Conservation (phyloP, 2,329 filamentous ascomycete genomes). For the Penicillium sp. region DNA sequence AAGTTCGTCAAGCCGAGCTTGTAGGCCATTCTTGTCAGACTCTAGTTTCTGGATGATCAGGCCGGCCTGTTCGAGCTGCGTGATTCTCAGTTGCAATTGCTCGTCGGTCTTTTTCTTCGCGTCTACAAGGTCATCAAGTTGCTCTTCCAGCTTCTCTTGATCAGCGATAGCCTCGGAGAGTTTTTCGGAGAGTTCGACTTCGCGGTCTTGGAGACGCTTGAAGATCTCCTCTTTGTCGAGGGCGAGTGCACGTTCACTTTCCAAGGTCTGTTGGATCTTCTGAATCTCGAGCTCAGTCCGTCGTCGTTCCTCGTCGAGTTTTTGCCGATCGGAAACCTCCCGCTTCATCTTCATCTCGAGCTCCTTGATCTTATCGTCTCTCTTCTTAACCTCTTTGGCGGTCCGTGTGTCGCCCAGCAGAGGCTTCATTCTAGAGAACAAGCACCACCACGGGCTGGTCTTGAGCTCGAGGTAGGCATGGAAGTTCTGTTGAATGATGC, state of each 20-base stretch:
- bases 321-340: slow-evolving; percentile 73
- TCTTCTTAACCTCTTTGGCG: slow-evolving; percentile 88
- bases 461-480: slow-evolving; percentile 87
- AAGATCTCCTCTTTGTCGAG: slow-evolving; percentile 99
- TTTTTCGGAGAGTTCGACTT: slow-evolving; percentile 90
- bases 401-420: slow-evolving; percentile 89
- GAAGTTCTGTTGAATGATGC: slow-evolving; percentile 94
- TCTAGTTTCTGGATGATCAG: slow-evolving; percentile 83
- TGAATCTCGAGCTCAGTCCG: slow-evolving; percentile 85
- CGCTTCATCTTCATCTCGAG: slow-evolving; percentile 80
- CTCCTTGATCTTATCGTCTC: slow-evolving; percentile 88
- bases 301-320: slow-evolving; percentile 86
- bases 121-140: slow-evolving; percentile 83
- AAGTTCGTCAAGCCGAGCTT: slow-evolving; percentile 66
- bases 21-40: slow-evolving; percentile 77
- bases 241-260: slow-evolving; percentile 92
- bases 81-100: slow-evolving; percentile 75
- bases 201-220: slow-evolving; percentile 89
- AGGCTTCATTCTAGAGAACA: slow-evolving; percentile 93
- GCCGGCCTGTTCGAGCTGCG: slow-evolving; percentile 88
- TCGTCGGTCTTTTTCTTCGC: slow-evolving; percentile 88
- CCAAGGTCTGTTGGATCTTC: slow-evolving; percentile 87
- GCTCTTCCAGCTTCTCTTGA: slow-evolving; percentile 89
- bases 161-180: slow-evolving; percentile 89
- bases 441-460: slow-evolving; percentile 94